These are phyloP conservation scores for Thielaviopsis punctulata DNA, from an alignment of 2,329 filamentous ascomycete species.

Conservation along the genomic window DNA sequence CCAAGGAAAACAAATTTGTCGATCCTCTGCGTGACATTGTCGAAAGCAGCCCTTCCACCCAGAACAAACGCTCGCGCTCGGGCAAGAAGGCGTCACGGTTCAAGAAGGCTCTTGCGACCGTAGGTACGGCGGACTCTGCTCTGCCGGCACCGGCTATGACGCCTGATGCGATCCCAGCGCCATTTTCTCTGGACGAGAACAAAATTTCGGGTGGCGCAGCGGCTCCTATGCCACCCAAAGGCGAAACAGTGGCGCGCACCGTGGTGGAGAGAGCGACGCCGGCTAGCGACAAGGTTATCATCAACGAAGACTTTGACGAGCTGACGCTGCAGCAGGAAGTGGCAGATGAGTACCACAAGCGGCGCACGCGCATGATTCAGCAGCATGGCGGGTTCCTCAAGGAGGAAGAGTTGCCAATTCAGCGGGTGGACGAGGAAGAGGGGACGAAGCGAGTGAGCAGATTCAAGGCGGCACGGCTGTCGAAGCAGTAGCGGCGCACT, in stretches of 20 bases:
- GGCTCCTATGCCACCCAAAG: conserved; percentile 18
- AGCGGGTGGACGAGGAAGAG: conserved; percentile 50
- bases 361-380: conserved; percentile 70
- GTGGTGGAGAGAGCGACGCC: conserved; percentile 36
- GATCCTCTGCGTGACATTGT: conserved; percentile 37
- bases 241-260: conserved; percentile 39
- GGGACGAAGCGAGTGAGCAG: conserved; percentile 49
- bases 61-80: conserved; percentile 13
- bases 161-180: conserved; percentile 7
- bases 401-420: conserved; percentile 48
- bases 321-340: conserved; percentile 56
- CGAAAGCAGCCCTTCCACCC: conserved; percentile 23
- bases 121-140: neutral
- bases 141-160: conserved; percentile 5
- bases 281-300: conserved; percentile 4
- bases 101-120: conserved; percentile 23
- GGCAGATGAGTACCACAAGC: conserved; percentile 63
- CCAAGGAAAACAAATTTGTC: conserved; percentile 18
- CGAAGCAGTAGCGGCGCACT: conserved; percentile 29
- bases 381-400: conserved; percentile 66
- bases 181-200: conserved; percentile 8
- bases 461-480: conserved; percentile 55
- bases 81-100: conserved; percentile 31
- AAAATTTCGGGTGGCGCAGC: conserved; percentile 28
- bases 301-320: conserved; percentile 30